Base-by-base conservation (phyloP, 495 filamentous ascomycete species). In the Aspergillus egyptiacus region DNA sequence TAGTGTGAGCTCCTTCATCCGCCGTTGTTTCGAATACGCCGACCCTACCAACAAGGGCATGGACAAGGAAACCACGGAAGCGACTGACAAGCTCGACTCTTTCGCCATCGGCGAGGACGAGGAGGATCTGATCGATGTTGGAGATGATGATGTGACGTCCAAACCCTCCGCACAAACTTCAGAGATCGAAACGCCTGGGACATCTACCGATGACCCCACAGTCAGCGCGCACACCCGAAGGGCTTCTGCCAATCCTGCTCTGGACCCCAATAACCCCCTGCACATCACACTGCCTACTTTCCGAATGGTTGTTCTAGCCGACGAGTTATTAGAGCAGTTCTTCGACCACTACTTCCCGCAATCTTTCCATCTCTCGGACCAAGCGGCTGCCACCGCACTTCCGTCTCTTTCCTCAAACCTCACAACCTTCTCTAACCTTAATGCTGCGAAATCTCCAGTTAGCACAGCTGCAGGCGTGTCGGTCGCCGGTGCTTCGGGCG, bases 201-300 rank as follows among this genome's bases (percentile, higher is more conserved):
- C 48, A 3, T 9, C 47, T 15, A 42, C 38, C 9, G 34, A 35
- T 14, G 44, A 51, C 18, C 42, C 55, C 23, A 43, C 17, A 32
- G 23, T 47, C 5, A 51, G 41, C 8, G 46, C n/a, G 7, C 36
- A 59, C 33, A 50, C 35, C 41, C 59, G 56, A 50, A 55, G 53
- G 14, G 33, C 48, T 18, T 70, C 69, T 17, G 89, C 90, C 20
- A 98, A 98, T 59, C 77, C 83, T 13, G 93, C 93, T 19, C 82
- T 98, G 5, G 89, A 98, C 62, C 93, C 93, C 0, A 80, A 85
- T 34, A 90, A 93, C 48, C 93, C 93, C 0, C 78, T 98, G 0
- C 85, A 95, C 64, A 96, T 98, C 61, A 97, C 94, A 6, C 81
- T 98, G 7, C 94, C 94, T 0, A 98, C 93, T 17, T 98, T 98